Evolutionary conservation across 1,284 basidiomycete genomes (phyloP).

Genomic region (Takashimella koratensis): DNA sequence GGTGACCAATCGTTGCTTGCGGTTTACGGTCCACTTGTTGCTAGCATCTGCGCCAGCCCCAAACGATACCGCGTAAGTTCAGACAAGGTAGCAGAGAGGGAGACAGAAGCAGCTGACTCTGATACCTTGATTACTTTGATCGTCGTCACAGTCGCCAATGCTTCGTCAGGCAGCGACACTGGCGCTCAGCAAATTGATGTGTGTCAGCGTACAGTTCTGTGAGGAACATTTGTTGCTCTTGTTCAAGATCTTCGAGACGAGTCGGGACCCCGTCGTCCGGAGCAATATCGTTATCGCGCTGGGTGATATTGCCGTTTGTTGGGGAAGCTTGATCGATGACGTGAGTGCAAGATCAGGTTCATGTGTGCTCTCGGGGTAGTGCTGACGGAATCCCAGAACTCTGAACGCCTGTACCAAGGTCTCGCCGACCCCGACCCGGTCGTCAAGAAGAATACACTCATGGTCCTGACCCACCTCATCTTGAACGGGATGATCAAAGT

Average conservation of each 20-base stretch:
- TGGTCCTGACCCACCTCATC: slow-evolving; percentile 97
- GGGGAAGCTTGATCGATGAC: slow-evolving; percentile 94
- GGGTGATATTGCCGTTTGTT: slow-evolving; percentile 94
- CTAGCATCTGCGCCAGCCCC: slow-evolving; percentile 78
- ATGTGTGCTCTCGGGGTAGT: too few species aligned
- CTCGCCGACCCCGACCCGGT: slow-evolving; percentile 78
- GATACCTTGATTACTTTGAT: background rate
- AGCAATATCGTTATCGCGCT: slow-evolving; percentile 96
- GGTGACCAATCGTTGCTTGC: slow-evolving; percentile 79
- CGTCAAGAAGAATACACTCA: slow-evolving; percentile 98
- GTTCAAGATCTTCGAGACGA: slow-evolving; percentile 89
- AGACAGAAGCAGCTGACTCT: too few species aligned
- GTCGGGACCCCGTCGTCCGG: slow-evolving; percentile 80
- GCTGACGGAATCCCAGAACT: slow-evolving; percentile 69
- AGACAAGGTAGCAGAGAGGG: background rate
- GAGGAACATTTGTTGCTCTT: slow-evolving; percentile 82
- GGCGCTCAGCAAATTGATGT: slow-evolving; percentile 93
- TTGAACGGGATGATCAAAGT: slow-evolving; percentile 99
- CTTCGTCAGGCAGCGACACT: slow-evolving; percentile 83
- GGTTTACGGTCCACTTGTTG: slow-evolving; percentile 82
- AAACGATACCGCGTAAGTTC: slow-evolving; percentile 72
- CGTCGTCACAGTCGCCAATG: slow-evolving; percentile 66
- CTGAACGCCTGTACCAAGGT: slow-evolving; percentile 89
- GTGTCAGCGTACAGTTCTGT: slow-evolving; percentile 90
- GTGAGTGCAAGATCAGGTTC: slow-evolving; percentile 35